A percentile compares a stretch with the other conserved stretches of the same genome.
Conservation (phyloP, 148 eudicot genomes). For the Fagopyrum homotropicum region DNA sequence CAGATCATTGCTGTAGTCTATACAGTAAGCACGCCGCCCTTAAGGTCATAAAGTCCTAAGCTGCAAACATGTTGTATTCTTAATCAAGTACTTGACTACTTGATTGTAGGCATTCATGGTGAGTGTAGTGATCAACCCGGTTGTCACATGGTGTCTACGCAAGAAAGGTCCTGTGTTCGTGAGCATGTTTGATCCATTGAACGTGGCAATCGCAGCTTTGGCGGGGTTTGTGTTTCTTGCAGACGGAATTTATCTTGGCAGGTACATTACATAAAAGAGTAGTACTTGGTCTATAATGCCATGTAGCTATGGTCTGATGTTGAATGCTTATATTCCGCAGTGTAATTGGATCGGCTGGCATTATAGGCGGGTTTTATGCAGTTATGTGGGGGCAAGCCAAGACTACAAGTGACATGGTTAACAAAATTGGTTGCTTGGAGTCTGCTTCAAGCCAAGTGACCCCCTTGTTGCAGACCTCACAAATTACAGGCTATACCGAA, state of each 20-base stretch:
- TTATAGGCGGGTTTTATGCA: constrained; percentile 25
- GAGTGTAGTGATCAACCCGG: background rate
- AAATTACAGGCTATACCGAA: no score
- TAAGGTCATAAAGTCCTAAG: background rate
- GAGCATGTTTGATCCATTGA: background rate
- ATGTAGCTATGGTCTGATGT: background rate
- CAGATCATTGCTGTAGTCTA: background rate
- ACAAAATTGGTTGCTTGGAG: background rate
- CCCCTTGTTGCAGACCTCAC: constrained; percentile 9
- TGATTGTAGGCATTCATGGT: background rate
- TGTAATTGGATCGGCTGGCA: constrained; percentile 14
- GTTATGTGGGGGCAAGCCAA: constrained; percentile 36
- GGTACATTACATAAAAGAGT: no score
- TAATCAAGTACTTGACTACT: background rate
- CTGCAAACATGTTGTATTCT: no score
- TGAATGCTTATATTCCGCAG: constrained; percentile 14
- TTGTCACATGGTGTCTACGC: background rate
- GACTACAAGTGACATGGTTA: background rate
- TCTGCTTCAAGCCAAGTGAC: background rate
- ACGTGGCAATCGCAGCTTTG: background rate
- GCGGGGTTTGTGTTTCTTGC: constrained; percentile 3
- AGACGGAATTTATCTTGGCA: constrained; percentile 5
- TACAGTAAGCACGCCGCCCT: background rate
- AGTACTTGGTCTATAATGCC: no score
- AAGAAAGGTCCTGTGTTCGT: background rate